These are phyloP conservation scores for Calonectria crousiana DNA, from an alignment of 2,329 filamentous ascomycete genomes.

Conservation along the genomic window DNA sequence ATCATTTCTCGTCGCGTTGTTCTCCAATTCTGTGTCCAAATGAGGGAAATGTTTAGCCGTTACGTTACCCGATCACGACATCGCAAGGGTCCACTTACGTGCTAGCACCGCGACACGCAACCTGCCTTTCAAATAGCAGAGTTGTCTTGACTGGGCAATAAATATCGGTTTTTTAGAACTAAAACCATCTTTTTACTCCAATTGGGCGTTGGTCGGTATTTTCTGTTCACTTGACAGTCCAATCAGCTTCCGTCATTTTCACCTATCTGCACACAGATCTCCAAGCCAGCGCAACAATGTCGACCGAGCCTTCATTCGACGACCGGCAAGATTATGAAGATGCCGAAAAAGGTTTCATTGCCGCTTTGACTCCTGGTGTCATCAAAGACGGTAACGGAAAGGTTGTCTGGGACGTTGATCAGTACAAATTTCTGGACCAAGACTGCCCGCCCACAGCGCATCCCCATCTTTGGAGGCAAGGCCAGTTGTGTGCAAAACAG, in stretches of 20 bases:
- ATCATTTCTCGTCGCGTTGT: neutral
- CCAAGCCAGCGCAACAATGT: neutral
- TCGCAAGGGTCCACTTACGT: conserved; percentile 2
- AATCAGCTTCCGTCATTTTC: neutral
- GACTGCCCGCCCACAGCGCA: conserved; percentile 6
- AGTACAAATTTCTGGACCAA: neutral
- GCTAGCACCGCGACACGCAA: neutral
- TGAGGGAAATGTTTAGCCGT: neutral
- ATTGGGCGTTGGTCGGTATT: neutral
- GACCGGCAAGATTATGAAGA: neutral
- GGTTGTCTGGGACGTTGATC: conserved; percentile 10
- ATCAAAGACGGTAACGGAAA: neutral
- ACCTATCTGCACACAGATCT: neutral
- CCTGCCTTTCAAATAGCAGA: neutral
- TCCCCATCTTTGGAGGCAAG: conserved; percentile 13
- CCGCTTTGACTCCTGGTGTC: neutral
- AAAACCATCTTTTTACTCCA: neutral
- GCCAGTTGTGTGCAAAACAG: conserved; percentile 7
- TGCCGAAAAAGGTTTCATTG: conserved; percentile 8
- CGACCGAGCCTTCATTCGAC: neutral
- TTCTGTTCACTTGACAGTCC: neutral
- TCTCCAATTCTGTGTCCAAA: neutral
- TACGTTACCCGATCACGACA: neutral
- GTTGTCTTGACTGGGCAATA: neutral
- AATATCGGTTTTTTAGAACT: neutral